Evolutionary conservation across 2,329 filamentous ascomycete species (phyloP), one percentile per base, ranked within the genome.

Genomic region (Colletotrichum brevisporum): DNA sequence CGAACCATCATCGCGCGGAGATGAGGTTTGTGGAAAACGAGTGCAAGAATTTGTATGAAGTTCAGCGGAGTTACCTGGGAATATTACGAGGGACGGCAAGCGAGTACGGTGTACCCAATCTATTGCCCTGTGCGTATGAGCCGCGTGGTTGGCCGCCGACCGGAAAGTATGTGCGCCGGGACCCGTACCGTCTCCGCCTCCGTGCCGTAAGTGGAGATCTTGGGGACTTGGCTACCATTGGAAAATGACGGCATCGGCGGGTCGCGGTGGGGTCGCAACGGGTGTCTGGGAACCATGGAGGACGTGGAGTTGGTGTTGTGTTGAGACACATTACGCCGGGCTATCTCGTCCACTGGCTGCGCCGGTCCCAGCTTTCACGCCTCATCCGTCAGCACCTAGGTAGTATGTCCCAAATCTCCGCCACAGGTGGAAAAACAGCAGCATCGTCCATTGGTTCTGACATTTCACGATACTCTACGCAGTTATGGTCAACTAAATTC

Each of bases 341-440:
- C 31, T 36, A 36, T 10, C 21, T 24, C 21, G 21, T 24, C 31
- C 31, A 12, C 31, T 36, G 31, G 10, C 27, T 31, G 27, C 27
- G 6, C 31, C 10, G 31, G 31, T 36, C 8, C 31, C 31, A 36
- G 31, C 56, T 73, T 68, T 52, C 68, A 74, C 31, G 71, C 74
- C 15, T 73, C 73, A 53, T 79, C 77, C 68, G 80, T 71, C 47
- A 83, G 71, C 70, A 24, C 21, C 21, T 24, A n/a, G n/a, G n/a
- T n/a, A 24, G 21, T 24, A 79, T 71, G 24, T 83, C 72, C 55
- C 59, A 51, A n/a, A 63, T 39, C 24, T 43, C 41, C 41, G 16
- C 41, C 41, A 10, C 41, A 43, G 41, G 41, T n/a, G 13, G 13
- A 6, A 43, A 12, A 15, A 15, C 5, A 6, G 41, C 41, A 43